Percentiles rank a stretch among this genome's conserved stretches.
These are phyloP conservation scores for Geotrichum phurueaensis DNA, from an alignment of 1,139 yeast species.

Conservation along the genomic window DNA sequence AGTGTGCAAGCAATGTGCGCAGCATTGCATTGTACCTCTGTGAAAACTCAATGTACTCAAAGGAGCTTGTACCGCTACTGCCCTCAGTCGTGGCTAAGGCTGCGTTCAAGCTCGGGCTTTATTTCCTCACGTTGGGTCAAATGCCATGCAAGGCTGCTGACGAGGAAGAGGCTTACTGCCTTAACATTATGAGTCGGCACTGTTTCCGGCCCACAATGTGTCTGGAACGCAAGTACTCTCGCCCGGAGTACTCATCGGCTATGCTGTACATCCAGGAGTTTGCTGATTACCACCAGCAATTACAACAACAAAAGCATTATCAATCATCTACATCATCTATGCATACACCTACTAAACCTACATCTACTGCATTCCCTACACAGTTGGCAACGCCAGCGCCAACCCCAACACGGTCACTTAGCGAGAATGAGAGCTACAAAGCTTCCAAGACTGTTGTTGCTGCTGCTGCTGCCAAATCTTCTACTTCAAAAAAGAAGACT, in stretches of 20 bases:
- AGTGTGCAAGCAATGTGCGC: slow-evolving; percentile 43
- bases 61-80: slow-evolving; percentile 55
- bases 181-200: slow-evolving; percentile 25
- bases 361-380: slow-evolving; percentile 5
- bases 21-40: slow-evolving; percentile 57
- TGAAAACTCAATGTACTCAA: slow-evolving; percentile 69
- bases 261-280: slow-evolving; percentile 11
- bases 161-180: slow-evolving; percentile 22
- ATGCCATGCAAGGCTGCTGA: slow-evolving; percentile 12
- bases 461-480: not conserved
- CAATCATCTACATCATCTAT: slow-evolving; percentile 2
- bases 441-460: slow-evolving; percentile 16
- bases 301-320: slow-evolving; percentile 4
- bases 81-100: slow-evolving; percentile 63
- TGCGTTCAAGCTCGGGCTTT: slow-evolving; percentile 66
- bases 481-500: no score
- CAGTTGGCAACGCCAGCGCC: slow-evolving; percentile 2
- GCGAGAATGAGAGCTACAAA: slow-evolving; percentile 25
- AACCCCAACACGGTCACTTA: slow-evolving; percentile 1
- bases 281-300: slow-evolving; percentile 12
- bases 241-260: slow-evolving; percentile 20
- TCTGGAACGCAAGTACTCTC: slow-evolving; percentile 30
- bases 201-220: slow-evolving; percentile 28
- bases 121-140: slow-evolving; percentile 18
- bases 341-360: slow-evolving; percentile 2